Base-by-base conservation (phyloP, 805 yeast species). In the Kazachstania bromeliacearum region DNA sequence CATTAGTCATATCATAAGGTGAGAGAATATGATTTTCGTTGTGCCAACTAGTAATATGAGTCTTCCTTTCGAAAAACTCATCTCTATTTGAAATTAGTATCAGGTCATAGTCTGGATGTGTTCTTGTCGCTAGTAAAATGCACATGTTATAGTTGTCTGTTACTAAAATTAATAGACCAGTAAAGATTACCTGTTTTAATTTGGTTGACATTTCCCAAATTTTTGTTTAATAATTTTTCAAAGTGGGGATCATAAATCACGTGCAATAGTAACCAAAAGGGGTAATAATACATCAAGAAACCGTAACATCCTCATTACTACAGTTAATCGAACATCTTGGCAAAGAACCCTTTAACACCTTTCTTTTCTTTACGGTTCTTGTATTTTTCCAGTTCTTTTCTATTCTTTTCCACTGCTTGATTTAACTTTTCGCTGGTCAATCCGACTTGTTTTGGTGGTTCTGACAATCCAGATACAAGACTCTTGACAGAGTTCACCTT, bases 41-140 rank as follows among this genome's bases (percentile, higher is more conserved):
- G 34, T 63, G 59, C 41, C 59, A 37, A 39, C 64, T 35, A 53
- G 89, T 79, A n/a, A 56, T 51, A 36, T 71, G 67, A 0, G 97
- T 89, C 2, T 79, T 77, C 34, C 98, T 62, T 30, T 66, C 70
- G 52, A 82, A 77, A 48, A 63, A 83, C 56, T 92, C 98, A 53
- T 92, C 98, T 31, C 98, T 59, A 53, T 89, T 89, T 3, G 95
- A 84, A 3, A 85, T 61, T 4, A 85, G 53, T 2, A 89, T 71
- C 27, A 89, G 64, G 1, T 94, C 83, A 47, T 76, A 89, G 15
- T 80, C 73, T 0, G 82, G 79, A 51, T 83, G 88, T 2, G 64
- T 68, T 10, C 75, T 71, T 2, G 94, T 70, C 1, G 82, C 71
- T 24, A 85, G 50, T 14, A 85, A 55, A 22, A 87, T 82, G 60